Base-by-base conservation (phyloP, 345 rosid species). In the Cochlearia excelsa region DNA sequence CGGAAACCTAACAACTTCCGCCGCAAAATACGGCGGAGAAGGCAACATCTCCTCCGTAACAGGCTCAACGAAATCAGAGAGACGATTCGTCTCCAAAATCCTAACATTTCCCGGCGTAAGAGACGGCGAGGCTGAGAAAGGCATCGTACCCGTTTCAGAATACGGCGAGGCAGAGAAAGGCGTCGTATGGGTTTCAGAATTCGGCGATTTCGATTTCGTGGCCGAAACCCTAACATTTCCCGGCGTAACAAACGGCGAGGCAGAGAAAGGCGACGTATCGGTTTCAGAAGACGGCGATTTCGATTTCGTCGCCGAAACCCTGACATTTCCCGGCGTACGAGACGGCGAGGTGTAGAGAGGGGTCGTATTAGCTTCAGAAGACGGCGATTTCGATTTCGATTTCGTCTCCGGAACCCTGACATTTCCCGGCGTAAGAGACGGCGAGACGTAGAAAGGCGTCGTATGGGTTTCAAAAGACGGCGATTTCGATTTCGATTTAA, bases 11-110 rank as follows among this genome's bases (percentile, higher is more conserved):
- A 1, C 47, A 49, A 26, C 2, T 0, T 4, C 41, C 1, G 9
- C 54, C 3, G 30, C 4, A 9, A 46, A 9, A 65, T 48, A 30
- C 43, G 63, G 31, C 26, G 63, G 55, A 47, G 50, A 40, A 55
- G 48, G 30, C 7, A 10, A 3, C 7, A 61, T 9, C 46, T 28
- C 39, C 39, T 27, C 38, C 39, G 7, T 51, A 6, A 31, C 38
- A 30, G 26, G 8, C 26, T 16, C 28, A 11, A 26, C 27, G 41
- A 33, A 29, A 37, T 39, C 61, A 46, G 55, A 46, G 6, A 1
- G 9, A 31, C 23, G 33, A 4, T 47, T 60, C 39, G 40, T 49
- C 48, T 46, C 39, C 31, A 2, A 53, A 54, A 34, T 54, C 40
- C 48, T 54, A 54, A 2, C 41, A 16, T 9, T 16, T 30, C 7